Evolutionary conservation across 1,139 yeast genomes (phyloP).

Genomic region (Groenewaldozyma sp.): DNA sequence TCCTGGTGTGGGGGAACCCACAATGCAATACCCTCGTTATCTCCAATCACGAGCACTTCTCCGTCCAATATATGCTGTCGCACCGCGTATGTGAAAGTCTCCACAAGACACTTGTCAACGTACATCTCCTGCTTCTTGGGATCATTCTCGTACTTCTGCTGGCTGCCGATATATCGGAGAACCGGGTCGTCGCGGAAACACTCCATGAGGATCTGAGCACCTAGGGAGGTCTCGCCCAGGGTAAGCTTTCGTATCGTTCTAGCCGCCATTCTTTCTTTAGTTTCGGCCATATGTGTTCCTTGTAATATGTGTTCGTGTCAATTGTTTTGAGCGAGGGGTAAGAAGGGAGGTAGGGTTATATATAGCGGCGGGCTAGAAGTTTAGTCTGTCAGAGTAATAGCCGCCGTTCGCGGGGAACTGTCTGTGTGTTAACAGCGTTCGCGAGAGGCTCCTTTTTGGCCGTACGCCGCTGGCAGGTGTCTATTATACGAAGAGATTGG

Average conservation of each 20-base stretch:
- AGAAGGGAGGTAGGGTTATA: too few species aligned
- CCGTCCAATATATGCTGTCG: constrained; percentile 52
- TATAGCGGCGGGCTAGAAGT: too few species aligned
- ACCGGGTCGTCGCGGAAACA: constrained; percentile 47
- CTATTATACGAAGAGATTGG: too few species aligned
- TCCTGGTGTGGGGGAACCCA: constrained; percentile 52
- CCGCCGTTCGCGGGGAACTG: too few species aligned
- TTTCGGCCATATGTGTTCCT: too few species aligned
- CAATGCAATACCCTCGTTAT: constrained; percentile 53
- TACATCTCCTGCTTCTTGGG: constrained; percentile 35
- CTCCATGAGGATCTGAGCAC: constrained; percentile 40
- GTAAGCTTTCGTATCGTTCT: not conserved
- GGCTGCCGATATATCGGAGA: constrained; percentile 42
- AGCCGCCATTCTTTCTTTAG: not conserved
- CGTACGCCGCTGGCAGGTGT: too few species aligned
- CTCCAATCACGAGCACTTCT: constrained; percentile 41
- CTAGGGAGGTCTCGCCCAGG: not conserved
- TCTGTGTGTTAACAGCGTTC: too few species aligned
- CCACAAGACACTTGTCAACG: constrained; percentile 12
- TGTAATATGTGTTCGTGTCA: too few species aligned
- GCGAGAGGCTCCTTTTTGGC: too few species aligned
- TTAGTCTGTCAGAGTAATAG: too few species aligned
- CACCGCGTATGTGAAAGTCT: constrained; percentile 47
- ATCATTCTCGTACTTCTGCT: constrained; percentile 31
- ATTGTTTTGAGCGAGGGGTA: too few species aligned